These are phyloP conservation scores for Beauveria australis DNA, from an alignment of 2,329 filamentous ascomycete species.

Conservation along the genomic window DNA sequence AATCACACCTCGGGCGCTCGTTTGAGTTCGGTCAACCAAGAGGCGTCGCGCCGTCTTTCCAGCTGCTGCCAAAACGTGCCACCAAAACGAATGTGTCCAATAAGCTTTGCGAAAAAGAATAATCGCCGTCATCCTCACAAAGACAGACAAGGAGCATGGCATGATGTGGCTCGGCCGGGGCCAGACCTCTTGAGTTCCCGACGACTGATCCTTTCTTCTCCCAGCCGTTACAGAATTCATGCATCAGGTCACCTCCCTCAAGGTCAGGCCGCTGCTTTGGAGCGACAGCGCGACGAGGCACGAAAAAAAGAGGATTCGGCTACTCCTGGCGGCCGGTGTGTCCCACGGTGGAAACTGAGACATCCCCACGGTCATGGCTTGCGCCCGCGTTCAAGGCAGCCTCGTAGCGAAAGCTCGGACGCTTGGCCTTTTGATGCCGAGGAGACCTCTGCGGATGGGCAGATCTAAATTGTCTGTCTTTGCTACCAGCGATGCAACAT, in stretches of 20 bases:
- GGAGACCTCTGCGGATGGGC: not conserved
- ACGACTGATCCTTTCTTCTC: not conserved
- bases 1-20: not conserved
- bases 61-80: not conserved
- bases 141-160: not conserved
- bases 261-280: not conserved
- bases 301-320: not conserved
- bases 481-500: not conserved
- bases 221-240: constrained; percentile 6
- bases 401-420: not conserved
- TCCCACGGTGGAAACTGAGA: constrained; percentile 6
- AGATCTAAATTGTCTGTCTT: not conserved
- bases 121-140: not conserved
- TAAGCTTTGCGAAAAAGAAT: not conserved
- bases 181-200: constrained; percentile 4
- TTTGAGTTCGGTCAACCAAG: constrained; percentile 2
- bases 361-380: constrained; percentile 8
- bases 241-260: not conserved
- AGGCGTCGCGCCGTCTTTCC: not conserved
- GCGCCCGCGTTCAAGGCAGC: not conserved
- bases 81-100: not conserved
- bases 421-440: not conserved
- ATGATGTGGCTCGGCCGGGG: not conserved
- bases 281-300: not conserved
- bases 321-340: not conserved